phyloP scores from a whole-genome alignment of 495 filamentous ascomycete genomes.

The Aspergillus funiculosus region DNA sequence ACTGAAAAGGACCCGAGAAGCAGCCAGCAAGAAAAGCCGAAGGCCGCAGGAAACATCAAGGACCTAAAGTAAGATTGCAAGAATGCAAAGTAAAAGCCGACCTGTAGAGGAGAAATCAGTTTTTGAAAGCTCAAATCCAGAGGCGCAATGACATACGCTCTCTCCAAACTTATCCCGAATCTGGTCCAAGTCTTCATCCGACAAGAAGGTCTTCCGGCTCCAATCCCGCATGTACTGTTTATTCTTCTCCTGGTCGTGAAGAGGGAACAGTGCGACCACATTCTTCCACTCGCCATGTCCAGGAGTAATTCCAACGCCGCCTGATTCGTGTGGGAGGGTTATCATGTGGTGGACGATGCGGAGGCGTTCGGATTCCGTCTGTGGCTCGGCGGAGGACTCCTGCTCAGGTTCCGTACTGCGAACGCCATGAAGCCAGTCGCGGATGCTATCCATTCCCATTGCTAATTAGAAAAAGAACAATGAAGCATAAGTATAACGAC shows the following conservation, averaged over 20 bases:
- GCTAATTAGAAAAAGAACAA: not conserved
- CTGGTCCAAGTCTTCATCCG: constrained; percentile 67
- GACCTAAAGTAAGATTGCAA: constrained; percentile 88
- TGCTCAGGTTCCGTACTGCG: constrained; percentile 67
- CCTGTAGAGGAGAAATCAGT: constrained; percentile 29
- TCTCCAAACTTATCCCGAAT: constrained; percentile 91
- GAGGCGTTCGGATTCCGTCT: constrained; percentile 83
- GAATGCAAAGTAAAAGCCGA: constrained; percentile 96
- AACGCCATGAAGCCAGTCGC: constrained; percentile 94
- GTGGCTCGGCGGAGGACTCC: constrained; percentile 60
- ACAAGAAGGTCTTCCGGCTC: constrained; percentile 75
- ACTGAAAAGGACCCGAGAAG: constrained; percentile 79
- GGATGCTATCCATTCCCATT: constrained; percentile 50
- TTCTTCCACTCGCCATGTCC: constrained; percentile 78
- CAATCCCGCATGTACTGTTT: constrained; percentile 85
- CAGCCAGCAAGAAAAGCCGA: constrained; percentile 77
- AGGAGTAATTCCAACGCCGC: constrained; percentile 85
- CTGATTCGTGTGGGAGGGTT: constrained; percentile 70
- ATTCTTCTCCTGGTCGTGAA: constrained; percentile 86
- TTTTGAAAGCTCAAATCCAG: not conserved
- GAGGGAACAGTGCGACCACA: constrained; percentile 76
- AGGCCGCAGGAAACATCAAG: constrained; percentile 73
- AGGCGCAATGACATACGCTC: constrained; percentile 45
- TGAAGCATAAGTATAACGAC: not conserved
- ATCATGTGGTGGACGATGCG: constrained; percentile 83